Percentiles rank a stretch among this genome's conserved stretches.
Evolutionary conservation across 2,329 filamentous ascomycete genomes (phyloP).

Genomic region (Pestalotiopsis sp.): DNA sequence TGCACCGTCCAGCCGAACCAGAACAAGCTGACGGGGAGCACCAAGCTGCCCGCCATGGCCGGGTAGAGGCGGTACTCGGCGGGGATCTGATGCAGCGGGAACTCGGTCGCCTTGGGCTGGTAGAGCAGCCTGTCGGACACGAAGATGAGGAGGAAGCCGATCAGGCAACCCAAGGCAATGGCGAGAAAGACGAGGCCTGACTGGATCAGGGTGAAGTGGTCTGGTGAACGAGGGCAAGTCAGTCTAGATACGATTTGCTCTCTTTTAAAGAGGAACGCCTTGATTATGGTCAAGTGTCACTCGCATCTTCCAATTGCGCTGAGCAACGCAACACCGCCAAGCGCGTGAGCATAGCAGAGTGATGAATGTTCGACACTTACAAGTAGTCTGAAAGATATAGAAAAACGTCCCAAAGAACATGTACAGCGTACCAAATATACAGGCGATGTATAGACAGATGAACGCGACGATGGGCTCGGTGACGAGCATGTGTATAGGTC

Average conservation of each 20-base stretch:
- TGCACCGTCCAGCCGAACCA: conserved; percentile 63
- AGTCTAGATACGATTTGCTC: background rate
- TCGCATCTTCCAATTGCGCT: no score
- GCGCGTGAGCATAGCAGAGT: no score
- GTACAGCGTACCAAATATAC: conserved; percentile 55
- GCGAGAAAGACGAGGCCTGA: conserved; percentile 47
- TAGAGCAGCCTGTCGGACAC: conserved; percentile 47
- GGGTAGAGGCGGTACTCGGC: conserved; percentile 62
- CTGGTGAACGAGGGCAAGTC: conserved; percentile 21
- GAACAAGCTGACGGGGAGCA: conserved; percentile 56
- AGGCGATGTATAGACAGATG: conserved; percentile 50
- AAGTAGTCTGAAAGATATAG: conserved; percentile 44
- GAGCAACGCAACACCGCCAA: no score
- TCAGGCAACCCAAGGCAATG: conserved; percentile 46
- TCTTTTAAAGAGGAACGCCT: no score
- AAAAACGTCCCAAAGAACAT: conserved; percentile 55
- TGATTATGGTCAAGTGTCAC: no score
- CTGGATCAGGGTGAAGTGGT: conserved; percentile 46
- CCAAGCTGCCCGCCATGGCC: conserved; percentile 59
- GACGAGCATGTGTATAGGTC: conserved; percentile 60
- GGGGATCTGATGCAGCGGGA: conserved; percentile 38
- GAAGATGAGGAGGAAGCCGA: conserved; percentile 43
- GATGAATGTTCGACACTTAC: background rate
- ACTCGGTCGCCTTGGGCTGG: conserved; percentile 33
- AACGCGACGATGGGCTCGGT: conserved; percentile 66